Evolutionary conservation across 208 protist genomes (phyloP).

Genomic region (Naegleria lovaniensis): DNA sequence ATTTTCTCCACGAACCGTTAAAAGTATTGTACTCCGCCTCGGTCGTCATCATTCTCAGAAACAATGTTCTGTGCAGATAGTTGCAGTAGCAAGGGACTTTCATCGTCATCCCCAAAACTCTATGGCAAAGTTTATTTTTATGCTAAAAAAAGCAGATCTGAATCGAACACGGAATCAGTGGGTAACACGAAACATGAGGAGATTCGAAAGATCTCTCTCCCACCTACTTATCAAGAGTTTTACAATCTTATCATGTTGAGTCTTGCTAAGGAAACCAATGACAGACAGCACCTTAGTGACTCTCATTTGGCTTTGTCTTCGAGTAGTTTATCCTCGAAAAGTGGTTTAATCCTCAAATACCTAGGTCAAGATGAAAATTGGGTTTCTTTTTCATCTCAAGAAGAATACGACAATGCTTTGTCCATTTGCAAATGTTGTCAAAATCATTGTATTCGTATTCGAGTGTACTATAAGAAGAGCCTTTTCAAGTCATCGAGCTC

Average conservation of each 20-base stretch:
- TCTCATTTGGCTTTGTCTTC: not conserved
- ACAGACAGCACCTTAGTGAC: not conserved
- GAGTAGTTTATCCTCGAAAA: not conserved
- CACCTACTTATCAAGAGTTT: not conserved
- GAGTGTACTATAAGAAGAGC: not conserved
- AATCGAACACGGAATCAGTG: not conserved
- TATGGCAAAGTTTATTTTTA: slow-evolving; percentile 8
- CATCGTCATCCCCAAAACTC: not conserved
- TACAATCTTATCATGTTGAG: not conserved
- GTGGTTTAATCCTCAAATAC: not conserved
- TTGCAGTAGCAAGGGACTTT: not conserved
- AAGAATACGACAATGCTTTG: not conserved
- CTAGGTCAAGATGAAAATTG: not conserved
- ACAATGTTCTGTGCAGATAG: not conserved
- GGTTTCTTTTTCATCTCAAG: not conserved
- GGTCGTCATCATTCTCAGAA: too few relatives aligned
- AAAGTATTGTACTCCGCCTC: too few relatives aligned
- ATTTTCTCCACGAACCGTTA: too few relatives aligned
- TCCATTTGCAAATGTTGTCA: not conserved
- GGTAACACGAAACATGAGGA: not conserved
- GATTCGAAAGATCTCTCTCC: not conserved
- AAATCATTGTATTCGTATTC: not conserved
- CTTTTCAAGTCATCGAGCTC: not conserved
- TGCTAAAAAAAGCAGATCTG: not conserved
- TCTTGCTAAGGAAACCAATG: not conserved